A percentile compares a stretch with the other conserved stretches of the same genome.
Conservation (phyloP, 352 stramenopile genomes). For the Globisporangium splendens region DNA sequence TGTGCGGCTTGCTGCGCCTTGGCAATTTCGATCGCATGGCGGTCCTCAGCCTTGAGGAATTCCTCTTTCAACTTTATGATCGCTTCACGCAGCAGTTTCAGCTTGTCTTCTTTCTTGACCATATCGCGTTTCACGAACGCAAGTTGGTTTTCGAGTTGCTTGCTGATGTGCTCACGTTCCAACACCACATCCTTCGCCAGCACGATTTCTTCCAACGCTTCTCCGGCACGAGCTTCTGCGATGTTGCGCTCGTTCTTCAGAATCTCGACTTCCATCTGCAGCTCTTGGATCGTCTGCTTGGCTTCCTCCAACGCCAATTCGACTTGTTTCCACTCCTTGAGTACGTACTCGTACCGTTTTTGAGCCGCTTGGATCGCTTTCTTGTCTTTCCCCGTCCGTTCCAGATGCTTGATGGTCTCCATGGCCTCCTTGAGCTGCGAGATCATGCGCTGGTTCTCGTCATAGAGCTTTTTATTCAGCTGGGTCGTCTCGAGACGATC, state of each 20-base stretch:
- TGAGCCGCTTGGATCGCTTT: slow-evolving; percentile 58
- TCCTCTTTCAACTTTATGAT: slow-evolving; percentile 88
- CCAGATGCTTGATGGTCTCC: slow-evolving; percentile 58
- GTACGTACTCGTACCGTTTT: slow-evolving; percentile 56
- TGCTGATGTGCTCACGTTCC: slow-evolving; percentile 30
- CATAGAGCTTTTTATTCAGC: slow-evolving; percentile 66
- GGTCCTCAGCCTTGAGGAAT: slow-evolving; percentile 83
- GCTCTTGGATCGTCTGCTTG: slow-evolving; percentile 47
- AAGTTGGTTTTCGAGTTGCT: slow-evolving; percentile 49
- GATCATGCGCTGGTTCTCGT: slow-evolving; percentile 80
- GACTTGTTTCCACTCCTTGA: slow-evolving; percentile 74
- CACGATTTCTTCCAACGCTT: slow-evolving; percentile 82
- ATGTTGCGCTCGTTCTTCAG: slow-evolving; percentile 61
- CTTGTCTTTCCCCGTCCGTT: slow-evolving; percentile 51
- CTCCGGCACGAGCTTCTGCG: slow-evolving; percentile 72
- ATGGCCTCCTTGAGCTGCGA: slow-evolving; percentile 64
- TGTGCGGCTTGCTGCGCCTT: slow-evolving; percentile 47
- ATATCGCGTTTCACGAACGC: slow-evolving; percentile 36
- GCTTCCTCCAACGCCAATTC: slow-evolving; percentile 50
- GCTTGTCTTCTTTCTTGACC: slow-evolving; percentile 53
- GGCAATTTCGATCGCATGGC: slow-evolving; percentile 64
- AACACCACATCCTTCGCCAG: slow-evolving; percentile 41
- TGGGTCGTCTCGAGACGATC: slow-evolving; percentile 51
- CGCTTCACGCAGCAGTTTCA: slow-evolving; percentile 65
- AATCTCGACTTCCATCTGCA: slow-evolving; percentile 52